Percentiles rank a stretch among this genome's conserved stretches.
Conservation (phyloP, 164 flowering plant genomes). For the Houttuynia cordata region DNA sequence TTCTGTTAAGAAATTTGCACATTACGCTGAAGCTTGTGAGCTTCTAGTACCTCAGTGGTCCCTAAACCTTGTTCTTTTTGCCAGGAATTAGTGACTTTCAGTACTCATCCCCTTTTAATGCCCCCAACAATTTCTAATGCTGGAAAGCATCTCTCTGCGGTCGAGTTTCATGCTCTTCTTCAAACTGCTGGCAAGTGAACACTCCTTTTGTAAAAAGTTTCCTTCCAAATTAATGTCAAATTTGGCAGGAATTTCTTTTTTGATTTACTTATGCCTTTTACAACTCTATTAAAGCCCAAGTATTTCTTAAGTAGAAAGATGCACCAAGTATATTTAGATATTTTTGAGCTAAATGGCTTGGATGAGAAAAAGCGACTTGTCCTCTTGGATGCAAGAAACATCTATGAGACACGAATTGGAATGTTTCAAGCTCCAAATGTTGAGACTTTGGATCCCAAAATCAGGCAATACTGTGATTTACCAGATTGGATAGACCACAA, state of each 20-base stretch:
- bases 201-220: too few relatives aligned
- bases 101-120: slow-evolving; percentile 49
- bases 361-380: slow-evolving; percentile 22
- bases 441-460: slow-evolving; percentile 76
- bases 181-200: slow-evolving; percentile 40
- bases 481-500: slow-evolving; percentile 74
- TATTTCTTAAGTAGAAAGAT: background rate
- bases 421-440: slow-evolving; percentile 57
- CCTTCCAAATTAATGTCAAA: too few relatives aligned
- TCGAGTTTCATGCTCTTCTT: slow-evolving; percentile 74
- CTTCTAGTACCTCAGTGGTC: too few relatives aligned
- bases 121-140: slow-evolving; percentile 65
- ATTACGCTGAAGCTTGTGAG: background rate
- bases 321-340: background rate
- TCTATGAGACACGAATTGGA: slow-evolving; percentile 95
- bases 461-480: slow-evolving; percentile 92
- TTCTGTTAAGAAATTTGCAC: too few relatives aligned
- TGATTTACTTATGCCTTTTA: too few relatives aligned
- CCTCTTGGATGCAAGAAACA: slow-evolving; percentile 83
- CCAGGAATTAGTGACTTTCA: slow-evolving; percentile 89
- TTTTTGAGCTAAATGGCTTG: slow-evolving; percentile 16
- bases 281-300: too few relatives aligned
- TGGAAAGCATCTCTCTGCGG: slow-evolving; percentile 80
- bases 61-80: slow-evolving; percentile 5
- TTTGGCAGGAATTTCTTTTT: background rate